Conservation (phyloP, 257 asterid genomes). For the Perilla frutescens region DNA sequence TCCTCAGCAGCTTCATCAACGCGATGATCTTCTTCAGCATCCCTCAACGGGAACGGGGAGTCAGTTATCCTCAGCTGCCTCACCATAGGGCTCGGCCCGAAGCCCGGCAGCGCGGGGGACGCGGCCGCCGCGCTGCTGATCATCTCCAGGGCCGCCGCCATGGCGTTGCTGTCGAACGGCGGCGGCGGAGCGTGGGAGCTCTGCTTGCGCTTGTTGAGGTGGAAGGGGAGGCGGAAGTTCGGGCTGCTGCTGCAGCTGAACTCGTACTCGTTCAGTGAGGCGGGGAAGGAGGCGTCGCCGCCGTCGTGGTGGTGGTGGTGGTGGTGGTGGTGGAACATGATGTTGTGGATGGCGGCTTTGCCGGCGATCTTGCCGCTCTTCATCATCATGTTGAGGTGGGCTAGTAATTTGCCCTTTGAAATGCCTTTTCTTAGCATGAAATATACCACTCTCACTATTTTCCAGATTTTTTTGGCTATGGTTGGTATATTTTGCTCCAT, state of each 20-base stretch:
- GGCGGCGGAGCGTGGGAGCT: constrained; percentile 18
- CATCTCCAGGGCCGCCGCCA: constrained; percentile 52
- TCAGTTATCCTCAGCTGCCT: constrained; percentile 65
- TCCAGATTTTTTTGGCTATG: constrained; percentile 42
- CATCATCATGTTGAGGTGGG: constrained; percentile 45
- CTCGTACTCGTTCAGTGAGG: constrained; percentile 41
- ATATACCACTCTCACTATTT: constrained; percentile 33
- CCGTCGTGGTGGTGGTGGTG: constrained; percentile 35
- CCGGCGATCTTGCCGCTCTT: constrained; percentile 60
- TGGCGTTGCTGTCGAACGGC: neutral
- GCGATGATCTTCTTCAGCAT: constrained; percentile 37
- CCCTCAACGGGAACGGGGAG: constrained; percentile 58
- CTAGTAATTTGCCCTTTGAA: constrained; percentile 44
- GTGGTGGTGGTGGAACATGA: constrained; percentile 65
- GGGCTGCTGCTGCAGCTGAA: constrained; percentile 53
- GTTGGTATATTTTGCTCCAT: constrained; percentile 46
- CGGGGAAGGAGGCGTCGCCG: constrained; percentile 23
- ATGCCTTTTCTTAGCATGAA: constrained; percentile 49
- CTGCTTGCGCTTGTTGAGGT: constrained; percentile 44
- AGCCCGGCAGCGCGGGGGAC: constrained; percentile 71
- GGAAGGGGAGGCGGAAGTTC: constrained; percentile 32
- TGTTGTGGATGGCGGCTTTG: constrained; percentile 63
- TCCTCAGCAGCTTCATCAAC: constrained; percentile 68
- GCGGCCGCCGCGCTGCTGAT: constrained; percentile 44
- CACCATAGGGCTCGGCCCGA: constrained; percentile 74